Conservation (phyloP, 176 grass and related monocot genomes). For the Avena sativa region DNA sequence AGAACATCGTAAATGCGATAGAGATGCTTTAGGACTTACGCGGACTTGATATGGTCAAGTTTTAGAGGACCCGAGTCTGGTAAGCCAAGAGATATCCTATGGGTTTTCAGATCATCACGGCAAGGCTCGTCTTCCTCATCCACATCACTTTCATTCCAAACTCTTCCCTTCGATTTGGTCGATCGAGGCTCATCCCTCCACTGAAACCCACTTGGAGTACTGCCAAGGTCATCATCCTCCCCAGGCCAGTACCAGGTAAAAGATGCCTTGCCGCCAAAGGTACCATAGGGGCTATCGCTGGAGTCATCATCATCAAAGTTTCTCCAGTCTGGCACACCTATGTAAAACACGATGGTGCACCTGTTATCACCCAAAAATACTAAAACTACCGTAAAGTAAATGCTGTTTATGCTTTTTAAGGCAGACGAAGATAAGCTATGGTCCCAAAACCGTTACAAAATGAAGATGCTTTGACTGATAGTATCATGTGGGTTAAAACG, state of each 20-base stretch:
- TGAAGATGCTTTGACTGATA: neutral
- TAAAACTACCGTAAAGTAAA: conserved; percentile 6
- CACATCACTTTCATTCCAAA: conserved; percentile 82
- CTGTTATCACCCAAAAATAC: conserved; percentile 32
- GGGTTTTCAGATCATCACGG: conserved; percentile 39
- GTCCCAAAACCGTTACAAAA: neutral
- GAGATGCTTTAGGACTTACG: conserved; percentile 63
- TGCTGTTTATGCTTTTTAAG: neutral
- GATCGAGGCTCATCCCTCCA: conserved; percentile 64
- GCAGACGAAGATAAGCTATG: neutral
- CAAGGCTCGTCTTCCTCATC: conserved; percentile 65
- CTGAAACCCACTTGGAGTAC: conserved; percentile 53
- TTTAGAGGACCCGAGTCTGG: conserved; percentile 64
- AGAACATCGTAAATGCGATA: conserved; percentile 8
- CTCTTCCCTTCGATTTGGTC: conserved; percentile 54
- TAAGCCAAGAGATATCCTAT: conserved; percentile 77
- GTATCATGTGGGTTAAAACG: neutral
- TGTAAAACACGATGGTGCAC: neutral
- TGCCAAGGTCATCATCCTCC: conserved; percentile 46
- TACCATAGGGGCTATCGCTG: conserved; percentile 37
- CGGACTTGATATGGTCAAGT: conserved; percentile 74
- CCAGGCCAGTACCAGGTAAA: conserved; percentile 72
- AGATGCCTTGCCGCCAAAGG: conserved; percentile 53
- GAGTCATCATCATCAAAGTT: conserved; percentile 53
- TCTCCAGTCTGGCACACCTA: conserved; percentile 51